Percentiles rank a stretch among this genome's conserved stretches.
Evolutionary conservation across 495 filamentous ascomycete genomes (phyloP).

Genomic region (Parathielavia hyrcaniae): DNA sequence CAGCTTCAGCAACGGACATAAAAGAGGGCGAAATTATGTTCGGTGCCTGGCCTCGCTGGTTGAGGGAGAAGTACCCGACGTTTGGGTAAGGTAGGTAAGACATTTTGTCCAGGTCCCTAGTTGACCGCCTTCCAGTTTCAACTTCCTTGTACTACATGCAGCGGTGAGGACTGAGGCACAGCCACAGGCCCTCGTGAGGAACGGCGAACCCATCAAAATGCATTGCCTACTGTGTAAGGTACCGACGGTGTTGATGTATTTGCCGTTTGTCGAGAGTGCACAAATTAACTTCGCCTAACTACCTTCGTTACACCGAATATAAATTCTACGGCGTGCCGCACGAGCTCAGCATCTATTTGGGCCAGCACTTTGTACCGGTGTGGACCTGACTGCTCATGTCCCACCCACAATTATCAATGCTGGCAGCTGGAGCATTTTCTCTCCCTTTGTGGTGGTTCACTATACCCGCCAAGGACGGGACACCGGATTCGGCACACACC

Average conservation of each 20-base stretch:
- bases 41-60: too few species aligned
- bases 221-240: too few species aligned
- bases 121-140: not conserved
- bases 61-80: too few species aligned
- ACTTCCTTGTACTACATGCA: conserved; percentile 18
- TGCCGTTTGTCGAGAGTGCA: not conserved
- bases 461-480: not conserved
- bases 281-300: not conserved
- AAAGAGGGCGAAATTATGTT: too few species aligned
- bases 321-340: conserved; percentile 21
- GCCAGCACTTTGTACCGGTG: not conserved
- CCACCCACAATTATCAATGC: conserved; percentile 4
- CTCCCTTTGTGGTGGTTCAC: not conserved
- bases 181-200: conserved; percentile 10
- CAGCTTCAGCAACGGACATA: too few species aligned
- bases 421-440: not conserved
- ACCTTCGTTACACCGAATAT: conserved; percentile 8
- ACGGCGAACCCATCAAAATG: conserved; percentile 3
- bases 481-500: not conserved
- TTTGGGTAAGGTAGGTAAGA: not conserved
- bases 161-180: conserved; percentile 25
- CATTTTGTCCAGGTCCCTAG: conserved; percentile 1
- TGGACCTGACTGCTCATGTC: conserved; percentile 13
- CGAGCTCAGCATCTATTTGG: not conserved
- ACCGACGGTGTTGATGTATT: too few species aligned